Evolutionary conservation across 1,284 basidiomycete genomes (phyloP).

Genomic region (Leccinum variabile): DNA sequence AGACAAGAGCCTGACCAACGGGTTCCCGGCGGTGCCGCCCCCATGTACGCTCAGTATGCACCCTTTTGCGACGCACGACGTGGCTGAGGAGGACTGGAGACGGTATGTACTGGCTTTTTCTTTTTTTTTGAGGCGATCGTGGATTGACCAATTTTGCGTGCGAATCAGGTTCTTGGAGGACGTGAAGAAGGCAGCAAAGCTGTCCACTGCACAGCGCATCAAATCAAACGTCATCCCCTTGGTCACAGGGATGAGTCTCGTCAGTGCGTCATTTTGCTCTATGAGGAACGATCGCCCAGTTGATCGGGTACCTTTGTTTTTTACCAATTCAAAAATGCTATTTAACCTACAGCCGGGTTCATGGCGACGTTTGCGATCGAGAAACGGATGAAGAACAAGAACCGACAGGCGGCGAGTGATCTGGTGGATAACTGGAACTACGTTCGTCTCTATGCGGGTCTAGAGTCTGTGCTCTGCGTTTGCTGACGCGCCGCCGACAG

Average conservation of each 20-base stretch:
- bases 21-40: constrained; percentile 34
- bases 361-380: constrained; percentile 25
- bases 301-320: constrained; percentile 4
- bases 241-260: constrained; percentile 21
- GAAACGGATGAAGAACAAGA: constrained; percentile 28
- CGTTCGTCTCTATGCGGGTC: constrained; percentile 15
- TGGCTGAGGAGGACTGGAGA: constrained; percentile 35
- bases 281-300: not conserved
- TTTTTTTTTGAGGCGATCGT: not conserved
- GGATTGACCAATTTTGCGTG: not conserved
- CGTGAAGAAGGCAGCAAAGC: constrained; percentile 28
- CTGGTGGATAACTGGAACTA: constrained; percentile 36
- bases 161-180: constrained; percentile 24
- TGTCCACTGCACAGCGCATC: constrained; percentile 31
- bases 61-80: constrained; percentile 34
- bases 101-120: constrained; percentile 16
- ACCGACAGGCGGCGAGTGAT: constrained; percentile 33
- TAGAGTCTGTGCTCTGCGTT: not conserved
- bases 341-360: constrained; percentile 19
- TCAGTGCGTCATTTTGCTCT: constrained; percentile 15
- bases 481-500: constrained; percentile 3
- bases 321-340: not conserved
- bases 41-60: constrained; percentile 27
- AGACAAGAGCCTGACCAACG: constrained; percentile 14
- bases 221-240: constrained; percentile 29